phyloP scores from a whole-genome alignment of 192 early-diverging fungal genomes.

The Rhizoclosmatium sp. region DNA sequence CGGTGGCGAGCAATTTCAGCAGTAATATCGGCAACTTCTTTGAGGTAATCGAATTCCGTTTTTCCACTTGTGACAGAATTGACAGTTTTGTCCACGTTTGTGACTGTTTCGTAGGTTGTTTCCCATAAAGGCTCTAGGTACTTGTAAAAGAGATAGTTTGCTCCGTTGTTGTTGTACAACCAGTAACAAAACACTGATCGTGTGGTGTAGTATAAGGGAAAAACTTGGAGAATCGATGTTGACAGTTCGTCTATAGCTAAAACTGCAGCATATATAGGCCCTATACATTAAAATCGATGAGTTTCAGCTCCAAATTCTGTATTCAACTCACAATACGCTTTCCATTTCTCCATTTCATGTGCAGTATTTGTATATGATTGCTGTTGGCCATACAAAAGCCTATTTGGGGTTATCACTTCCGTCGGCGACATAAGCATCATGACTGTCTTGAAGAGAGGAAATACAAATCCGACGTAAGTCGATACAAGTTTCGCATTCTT shows the following conservation, averaged over 20 bases:
- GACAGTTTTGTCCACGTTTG: slow-evolving; percentile 10
- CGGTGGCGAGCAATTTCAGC: slow-evolving; percentile 22
- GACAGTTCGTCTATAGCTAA: slow-evolving; percentile 13
- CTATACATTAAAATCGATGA: background rate
- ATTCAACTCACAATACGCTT: slow-evolving; percentile 13
- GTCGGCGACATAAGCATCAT: slow-evolving; percentile 1
- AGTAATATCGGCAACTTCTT: background rate
- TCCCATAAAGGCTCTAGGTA: slow-evolving; percentile 29
- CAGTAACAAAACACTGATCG: slow-evolving; percentile 30
- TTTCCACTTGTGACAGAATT: background rate
- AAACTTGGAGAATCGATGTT: background rate
- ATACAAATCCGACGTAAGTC: slow-evolving; percentile 31
- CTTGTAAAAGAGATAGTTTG: slow-evolving; percentile 21
- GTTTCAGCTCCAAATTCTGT: background rate
- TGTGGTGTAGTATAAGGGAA: slow-evolving; percentile 19
- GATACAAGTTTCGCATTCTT: slow-evolving; percentile 17
- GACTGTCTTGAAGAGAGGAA: slow-evolving; percentile 15
- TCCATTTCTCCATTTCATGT: slow-evolving; percentile 20
- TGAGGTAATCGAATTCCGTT: slow-evolving; percentile 28
- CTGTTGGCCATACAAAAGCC: background rate
- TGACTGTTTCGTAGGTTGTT: background rate
- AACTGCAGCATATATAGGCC: slow-evolving; percentile 12
- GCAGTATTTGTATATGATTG: background rate
- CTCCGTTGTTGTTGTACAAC: slow-evolving; percentile 25
- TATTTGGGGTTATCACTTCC: background rate